Conservation (phyloP, 148 eudicot genomes). For the Chenopodium formosanum region DNA sequence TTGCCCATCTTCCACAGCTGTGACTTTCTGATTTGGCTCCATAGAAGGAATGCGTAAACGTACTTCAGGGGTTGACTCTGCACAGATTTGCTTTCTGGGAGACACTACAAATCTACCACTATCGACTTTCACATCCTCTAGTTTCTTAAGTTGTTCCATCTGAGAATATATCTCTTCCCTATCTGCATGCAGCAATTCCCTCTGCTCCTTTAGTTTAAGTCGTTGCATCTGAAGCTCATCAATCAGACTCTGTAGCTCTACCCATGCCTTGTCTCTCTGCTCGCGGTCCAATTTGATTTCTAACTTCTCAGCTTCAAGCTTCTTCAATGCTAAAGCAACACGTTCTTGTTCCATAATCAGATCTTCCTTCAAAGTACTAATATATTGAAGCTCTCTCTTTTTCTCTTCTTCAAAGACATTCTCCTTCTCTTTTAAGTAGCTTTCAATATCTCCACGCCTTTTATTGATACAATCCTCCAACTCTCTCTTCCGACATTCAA, state of each 20-base stretch:
- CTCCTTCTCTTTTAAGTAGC: slow-evolving; percentile 65
- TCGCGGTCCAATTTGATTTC: slow-evolving; percentile 77
- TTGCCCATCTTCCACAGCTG: slow-evolving; percentile 21
- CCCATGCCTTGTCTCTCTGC: slow-evolving; percentile 84
- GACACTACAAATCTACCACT: slow-evolving; percentile 42
- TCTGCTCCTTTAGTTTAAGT: slow-evolving; percentile 79
- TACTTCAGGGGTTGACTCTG: slow-evolving; percentile 36
- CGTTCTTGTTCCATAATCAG: slow-evolving; percentile 60
- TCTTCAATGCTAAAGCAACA: slow-evolving; percentile 56
- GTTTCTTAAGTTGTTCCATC: slow-evolving; percentile 67
- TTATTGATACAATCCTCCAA: slow-evolving; percentile 66
- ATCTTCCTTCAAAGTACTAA: slow-evolving; percentile 56
- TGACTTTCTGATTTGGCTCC: slow-evolving; percentile 25
- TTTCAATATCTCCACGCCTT: slow-evolving; percentile 87
- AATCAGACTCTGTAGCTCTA: slow-evolving; percentile 66
- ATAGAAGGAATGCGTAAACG: slow-evolving; percentile 29
- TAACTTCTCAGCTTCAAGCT: slow-evolving; percentile 69
- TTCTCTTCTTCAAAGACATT: slow-evolving; percentile 71
- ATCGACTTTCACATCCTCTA: slow-evolving; percentile 60
- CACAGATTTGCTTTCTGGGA: slow-evolving; percentile 34
- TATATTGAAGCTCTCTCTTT: slow-evolving; percentile 63
- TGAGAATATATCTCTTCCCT: slow-evolving; percentile 62
- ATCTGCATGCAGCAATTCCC: slow-evolving; percentile 80
- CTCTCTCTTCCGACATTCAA: slow-evolving; percentile 76
- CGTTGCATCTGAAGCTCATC: slow-evolving; percentile 82